Evolutionary conservation across 2,329 filamentous ascomycete species (phyloP), one percentile per base, ranked within the genome.

Genomic region (Podosphaera fusca): DNA sequence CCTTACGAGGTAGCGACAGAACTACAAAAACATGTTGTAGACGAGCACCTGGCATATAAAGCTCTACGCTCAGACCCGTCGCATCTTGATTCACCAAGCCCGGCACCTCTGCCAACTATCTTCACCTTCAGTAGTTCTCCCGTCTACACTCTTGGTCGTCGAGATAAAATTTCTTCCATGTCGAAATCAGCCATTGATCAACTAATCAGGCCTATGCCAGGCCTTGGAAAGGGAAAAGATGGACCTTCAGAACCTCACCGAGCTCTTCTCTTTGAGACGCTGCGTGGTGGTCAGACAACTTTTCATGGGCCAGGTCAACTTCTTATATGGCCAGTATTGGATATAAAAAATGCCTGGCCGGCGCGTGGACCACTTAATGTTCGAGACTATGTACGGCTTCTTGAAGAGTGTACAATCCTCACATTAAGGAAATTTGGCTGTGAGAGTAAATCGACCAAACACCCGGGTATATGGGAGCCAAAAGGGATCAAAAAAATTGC

Each of bases 281-380:
- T 70, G n/a, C 81, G 92, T 57, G 92, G 92, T 60, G 92, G 92
- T 0, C 81, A 94, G 62, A 89, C 87, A 0, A 96, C 92, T 2
- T 96, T 95, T 72, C 92, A 98, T 68, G 92, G 90, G 0, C 92
- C 90, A 0, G 90, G 90, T 0, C 92, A 98, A 68, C 71, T 94
- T 54, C 85, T 95, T 40, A 80, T 89, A n/a, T 98, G 94, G 73
- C 87, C 90, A 2, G 79, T 95, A 55, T 68, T 94, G n/a, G 87
- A 95, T 68, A 75, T 96, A 58, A 79, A 79, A 9, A 50, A 55
- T 4, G 14, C 47, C 6, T 58, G 49, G 45, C 51, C 51, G 12
- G 51, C 33, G 29, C 38, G 51, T 53, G 51, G 47, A 29, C 51
- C 52, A 33, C 34, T 53, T 47, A 81, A 78, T 3, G 83, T 92